phyloP scores from a whole-genome alignment of 305 asterid genomes.

The Caryopteris hybrid region DNA sequence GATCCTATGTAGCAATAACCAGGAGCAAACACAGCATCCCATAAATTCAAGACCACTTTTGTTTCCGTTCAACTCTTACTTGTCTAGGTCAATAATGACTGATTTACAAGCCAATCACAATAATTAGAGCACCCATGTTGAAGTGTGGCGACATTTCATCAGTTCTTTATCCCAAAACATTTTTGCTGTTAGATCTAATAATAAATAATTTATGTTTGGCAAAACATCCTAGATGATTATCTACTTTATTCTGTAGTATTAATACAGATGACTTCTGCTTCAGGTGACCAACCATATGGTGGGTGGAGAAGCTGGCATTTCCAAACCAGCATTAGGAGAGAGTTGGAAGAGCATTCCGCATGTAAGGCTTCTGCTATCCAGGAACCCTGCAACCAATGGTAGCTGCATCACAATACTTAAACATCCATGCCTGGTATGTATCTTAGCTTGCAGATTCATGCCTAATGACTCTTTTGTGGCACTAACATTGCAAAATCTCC shows the following conservation, averaged over 20 bases:
- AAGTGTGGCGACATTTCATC: background rate
- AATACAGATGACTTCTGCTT: conserved; percentile 11
- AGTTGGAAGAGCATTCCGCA: conserved; percentile 92
- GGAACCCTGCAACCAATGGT: conserved; percentile 27
- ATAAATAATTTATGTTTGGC: background rate
- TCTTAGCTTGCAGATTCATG: background rate
- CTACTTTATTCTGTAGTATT: background rate
- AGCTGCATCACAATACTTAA: conserved; percentile 55
- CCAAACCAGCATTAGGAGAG: conserved; percentile 92
- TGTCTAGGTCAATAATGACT: background rate
- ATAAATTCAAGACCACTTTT: background rate
- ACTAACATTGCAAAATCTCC: too few species aligned
- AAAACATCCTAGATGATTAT: background rate
- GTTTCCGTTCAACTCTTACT: background rate
- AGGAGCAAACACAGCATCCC: background rate
- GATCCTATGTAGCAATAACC: background rate
- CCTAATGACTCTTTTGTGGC: too few species aligned
- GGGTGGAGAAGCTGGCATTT: conserved; percentile 62
- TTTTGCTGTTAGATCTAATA: background rate
- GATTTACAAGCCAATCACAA: background rate
- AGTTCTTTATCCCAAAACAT: background rate
- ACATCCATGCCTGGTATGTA: conserved; percentile 68
- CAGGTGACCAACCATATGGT: conserved; percentile 93
- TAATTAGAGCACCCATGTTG: background rate
- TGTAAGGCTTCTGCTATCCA: conserved; percentile 62